Conservation (phyloP, 139 green algal genomes). For the Trebouxia sp. region DNA sequence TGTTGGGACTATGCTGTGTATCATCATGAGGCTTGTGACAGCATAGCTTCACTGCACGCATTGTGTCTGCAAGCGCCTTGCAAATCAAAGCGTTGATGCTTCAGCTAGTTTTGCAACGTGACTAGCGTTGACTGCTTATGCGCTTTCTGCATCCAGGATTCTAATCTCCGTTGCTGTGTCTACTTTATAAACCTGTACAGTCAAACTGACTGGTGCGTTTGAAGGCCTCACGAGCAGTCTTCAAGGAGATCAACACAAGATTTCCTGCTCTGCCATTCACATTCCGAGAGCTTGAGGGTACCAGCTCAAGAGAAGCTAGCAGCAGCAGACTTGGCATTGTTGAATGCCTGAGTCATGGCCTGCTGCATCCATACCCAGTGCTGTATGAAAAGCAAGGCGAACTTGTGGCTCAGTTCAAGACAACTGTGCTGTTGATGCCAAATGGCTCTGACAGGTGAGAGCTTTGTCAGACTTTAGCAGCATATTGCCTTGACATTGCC, state of each 20-base stretch:
- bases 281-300: slow-evolving; percentile 62
- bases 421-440: slow-evolving; percentile 96
- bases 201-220: neutral
- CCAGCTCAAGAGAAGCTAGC: slow-evolving; percentile 9
- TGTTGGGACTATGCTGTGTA: no score
- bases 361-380: slow-evolving; percentile 95
- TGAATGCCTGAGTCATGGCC: slow-evolving; percentile 93
- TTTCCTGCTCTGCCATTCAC: slow-evolving; percentile 95
- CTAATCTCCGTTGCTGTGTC: no score
- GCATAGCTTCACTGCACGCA: no score
- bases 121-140: neutral
- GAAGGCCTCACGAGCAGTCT: slow-evolving; percentile 8
- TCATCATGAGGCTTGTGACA: no score
- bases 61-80: no score
- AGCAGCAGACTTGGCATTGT: slow-evolving; percentile 75
- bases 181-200: no score
- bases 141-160: neutral
- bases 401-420: slow-evolving; percentile 87
- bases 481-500: no score
- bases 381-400: slow-evolving; percentile 87
- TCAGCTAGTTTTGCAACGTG: no score
- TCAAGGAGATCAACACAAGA: slow-evolving; percentile 77
- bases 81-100: no score
- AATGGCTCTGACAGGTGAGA: slow-evolving; percentile 90
- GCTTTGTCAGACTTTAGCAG: no score